A percentile compares a stretch with the other conserved stretches of the same genome.
phyloP scores from a whole-genome alignment of 169 alveolate species.

The Plasmodium coatneyi region DNA sequence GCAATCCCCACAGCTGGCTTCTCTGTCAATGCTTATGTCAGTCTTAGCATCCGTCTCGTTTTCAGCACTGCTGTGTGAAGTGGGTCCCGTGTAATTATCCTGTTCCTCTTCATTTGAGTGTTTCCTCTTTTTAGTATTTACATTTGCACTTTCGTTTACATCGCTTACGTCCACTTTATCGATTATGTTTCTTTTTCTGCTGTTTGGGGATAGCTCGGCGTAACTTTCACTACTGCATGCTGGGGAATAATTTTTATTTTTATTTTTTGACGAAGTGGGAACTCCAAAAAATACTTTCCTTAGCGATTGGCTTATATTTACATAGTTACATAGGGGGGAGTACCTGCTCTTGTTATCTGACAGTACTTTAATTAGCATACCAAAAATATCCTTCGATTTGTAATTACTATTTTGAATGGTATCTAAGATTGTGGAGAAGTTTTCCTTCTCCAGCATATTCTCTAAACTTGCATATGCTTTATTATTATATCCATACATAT shows the following conservation, averaged over 20 bases:
- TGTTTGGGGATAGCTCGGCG: background rate
- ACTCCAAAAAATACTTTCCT: slow-evolving; percentile 15
- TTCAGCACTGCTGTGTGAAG: background rate
- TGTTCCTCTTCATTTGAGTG: background rate
- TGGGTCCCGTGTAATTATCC: background rate
- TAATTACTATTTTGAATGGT: slow-evolving; percentile 41
- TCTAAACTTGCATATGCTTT: slow-evolving; percentile 10
- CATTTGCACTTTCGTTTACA: background rate
- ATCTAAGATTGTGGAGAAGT: slow-evolving; percentile 20
- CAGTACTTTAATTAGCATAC: slow-evolving; percentile 10
- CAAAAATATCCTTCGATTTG: slow-evolving; percentile 59
- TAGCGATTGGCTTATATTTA: slow-evolving; percentile 47
- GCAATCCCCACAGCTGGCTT: background rate
- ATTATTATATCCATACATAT: slow-evolving; percentile 16
- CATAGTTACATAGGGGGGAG: slow-evolving; percentile 25
- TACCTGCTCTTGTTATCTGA: slow-evolving; percentile 1
- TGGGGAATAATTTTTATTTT: background rate
- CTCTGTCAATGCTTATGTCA: background rate
- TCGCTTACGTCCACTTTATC: background rate
- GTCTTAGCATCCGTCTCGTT: background rate
- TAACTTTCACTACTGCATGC: background rate
- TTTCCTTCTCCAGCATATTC: slow-evolving; percentile 51
- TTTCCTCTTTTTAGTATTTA: background rate
- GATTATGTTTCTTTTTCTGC: slow-evolving; percentile 21
- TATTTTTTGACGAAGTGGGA: background rate